Evolutionary conservation across 768 basidiomycete species (phyloP).

Genomic region (Suillus americanus): DNA sequence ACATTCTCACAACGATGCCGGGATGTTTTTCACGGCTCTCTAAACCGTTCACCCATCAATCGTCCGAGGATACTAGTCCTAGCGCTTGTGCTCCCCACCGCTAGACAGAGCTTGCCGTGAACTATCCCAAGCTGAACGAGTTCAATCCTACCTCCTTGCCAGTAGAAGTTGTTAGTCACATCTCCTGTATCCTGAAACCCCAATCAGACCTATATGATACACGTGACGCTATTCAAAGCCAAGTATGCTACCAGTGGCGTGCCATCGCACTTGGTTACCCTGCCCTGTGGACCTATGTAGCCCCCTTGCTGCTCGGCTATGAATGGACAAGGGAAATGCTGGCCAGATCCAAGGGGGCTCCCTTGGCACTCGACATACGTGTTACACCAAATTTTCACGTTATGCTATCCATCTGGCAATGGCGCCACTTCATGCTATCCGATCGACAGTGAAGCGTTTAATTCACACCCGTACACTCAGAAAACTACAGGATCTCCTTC

Average conservation of each 20-base stretch:
- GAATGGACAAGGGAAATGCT: neutral
- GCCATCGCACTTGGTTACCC: neutral
- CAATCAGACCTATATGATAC: neutral
- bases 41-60: neutral
- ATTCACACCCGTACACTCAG: neutral
- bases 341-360: too few relatives aligned
- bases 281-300: neutral
- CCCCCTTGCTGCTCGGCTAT: neutral
- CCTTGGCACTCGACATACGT: too few relatives aligned
- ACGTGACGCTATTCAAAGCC: neutral
- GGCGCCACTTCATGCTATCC: too few relatives aligned
- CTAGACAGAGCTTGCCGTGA: neutral
- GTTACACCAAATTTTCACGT: too few relatives aligned
- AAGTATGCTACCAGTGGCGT: neutral
- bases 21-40: neutral
- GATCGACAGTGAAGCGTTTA: too few relatives aligned
- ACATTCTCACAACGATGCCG: neutral
- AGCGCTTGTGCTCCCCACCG: neutral
- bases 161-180: neutral
- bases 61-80: neutral
- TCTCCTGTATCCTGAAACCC: neutral
- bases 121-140: neutral
- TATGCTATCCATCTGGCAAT: too few relatives aligned
- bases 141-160: neutral
- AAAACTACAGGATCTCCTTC: neutral